phyloP scores from a whole-genome alignment of 2,329 filamentous ascomycete genomes.

The Claviceps pusilla region DNA sequence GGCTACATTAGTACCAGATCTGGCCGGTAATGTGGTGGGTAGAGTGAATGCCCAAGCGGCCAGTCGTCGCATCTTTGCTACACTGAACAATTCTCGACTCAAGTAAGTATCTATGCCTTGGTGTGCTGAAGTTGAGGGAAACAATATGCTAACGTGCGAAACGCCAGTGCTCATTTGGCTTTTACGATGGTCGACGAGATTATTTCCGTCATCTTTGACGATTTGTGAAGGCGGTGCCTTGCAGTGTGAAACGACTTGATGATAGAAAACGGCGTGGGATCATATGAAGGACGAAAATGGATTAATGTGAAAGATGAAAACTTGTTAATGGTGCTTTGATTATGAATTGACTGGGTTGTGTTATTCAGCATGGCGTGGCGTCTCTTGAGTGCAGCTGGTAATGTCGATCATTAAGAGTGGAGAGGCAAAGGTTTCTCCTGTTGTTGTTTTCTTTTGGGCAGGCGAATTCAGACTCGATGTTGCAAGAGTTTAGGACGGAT shows the following conservation, averaged over 20 bases:
- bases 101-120: conserved; percentile 46
- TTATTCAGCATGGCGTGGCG: conserved; percentile 3
- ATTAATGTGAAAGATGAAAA: neutral
- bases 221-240: conserved; percentile 9
- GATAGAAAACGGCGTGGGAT: neutral
- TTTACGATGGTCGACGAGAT: conserved; percentile 61
- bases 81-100: conserved; percentile 76
- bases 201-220: conserved; percentile 47
- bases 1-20: conserved; percentile 74
- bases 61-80: conserved; percentile 75
- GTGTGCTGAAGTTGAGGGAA: neutral
- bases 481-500: neutral
- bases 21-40: conserved; percentile 87
- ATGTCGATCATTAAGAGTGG: neutral
- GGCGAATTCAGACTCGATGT: neutral
- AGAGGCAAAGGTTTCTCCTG: neutral
- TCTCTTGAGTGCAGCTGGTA: neutral
- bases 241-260: neutral
- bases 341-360: neutral
- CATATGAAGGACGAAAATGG: neutral
- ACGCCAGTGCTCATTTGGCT: conserved; percentile 46
- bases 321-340: neutral
- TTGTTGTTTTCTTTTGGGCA: neutral
- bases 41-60: conserved; percentile 82
- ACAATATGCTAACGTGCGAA: neutral